phyloP scores from a whole-genome alignment of 2,329 filamentous ascomycete species.

The Orbilia brochopaga region DNA sequence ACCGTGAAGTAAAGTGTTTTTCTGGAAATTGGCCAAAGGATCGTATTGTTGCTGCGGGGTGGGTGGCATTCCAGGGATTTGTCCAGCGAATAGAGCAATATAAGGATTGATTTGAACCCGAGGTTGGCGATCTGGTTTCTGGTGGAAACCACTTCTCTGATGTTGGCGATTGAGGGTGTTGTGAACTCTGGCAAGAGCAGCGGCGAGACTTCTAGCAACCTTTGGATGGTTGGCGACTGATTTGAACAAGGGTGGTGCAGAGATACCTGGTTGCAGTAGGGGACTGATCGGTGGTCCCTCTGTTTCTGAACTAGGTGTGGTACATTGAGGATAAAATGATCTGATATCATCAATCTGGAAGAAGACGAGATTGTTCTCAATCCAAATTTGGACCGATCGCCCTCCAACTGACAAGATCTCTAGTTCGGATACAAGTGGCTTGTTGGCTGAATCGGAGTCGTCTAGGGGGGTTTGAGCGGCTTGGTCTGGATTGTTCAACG shows the following conservation, averaged over 20 bases:
- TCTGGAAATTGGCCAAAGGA: too few species aligned
- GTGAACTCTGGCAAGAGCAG: background rate
- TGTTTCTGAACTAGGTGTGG: background rate
- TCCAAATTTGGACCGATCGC: background rate
- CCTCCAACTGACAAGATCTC: background rate
- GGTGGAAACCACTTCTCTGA: background rate
- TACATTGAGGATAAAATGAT: background rate
- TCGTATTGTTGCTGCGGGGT: background rate
- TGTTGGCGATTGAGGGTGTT: background rate
- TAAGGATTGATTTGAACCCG: background rate
- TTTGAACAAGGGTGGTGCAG: background rate
- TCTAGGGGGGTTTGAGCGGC: too few species aligned
- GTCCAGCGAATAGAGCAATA: background rate
- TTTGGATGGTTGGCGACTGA: background rate
- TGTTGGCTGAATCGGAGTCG: too few species aligned
- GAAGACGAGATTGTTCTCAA: background rate
- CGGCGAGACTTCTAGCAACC: background rate
- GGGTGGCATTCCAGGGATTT: background rate
- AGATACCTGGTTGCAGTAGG: background rate
- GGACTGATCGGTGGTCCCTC: background rate
- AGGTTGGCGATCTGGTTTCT: background rate
- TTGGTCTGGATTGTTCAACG: too few species aligned
- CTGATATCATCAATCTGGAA: background rate
- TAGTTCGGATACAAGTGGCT: too few species aligned
- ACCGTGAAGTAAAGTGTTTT: too few species aligned